A percentile compares a stretch with the other conserved stretches of the same genome.
phyloP scores from a whole-genome alignment of 2,329 filamentous ascomycete species.

The Pseudophaeomoniella oleicola region DNA sequence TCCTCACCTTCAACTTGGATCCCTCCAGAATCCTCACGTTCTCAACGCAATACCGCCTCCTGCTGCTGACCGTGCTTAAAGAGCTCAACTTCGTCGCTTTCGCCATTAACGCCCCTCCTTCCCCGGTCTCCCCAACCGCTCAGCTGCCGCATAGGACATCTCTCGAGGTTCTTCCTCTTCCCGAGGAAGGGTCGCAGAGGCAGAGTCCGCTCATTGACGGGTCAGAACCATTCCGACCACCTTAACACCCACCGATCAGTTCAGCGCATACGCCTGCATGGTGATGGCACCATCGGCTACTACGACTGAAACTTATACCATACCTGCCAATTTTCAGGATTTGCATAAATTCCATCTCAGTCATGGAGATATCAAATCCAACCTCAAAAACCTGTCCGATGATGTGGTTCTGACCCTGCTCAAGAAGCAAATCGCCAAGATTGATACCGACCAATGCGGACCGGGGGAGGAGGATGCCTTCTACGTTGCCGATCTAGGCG shows the following conservation, averaged over 20 bases:
- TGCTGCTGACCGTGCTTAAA: conserved; percentile 15
- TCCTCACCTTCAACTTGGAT: conserved; percentile 26
- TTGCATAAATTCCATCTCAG: not conserved
- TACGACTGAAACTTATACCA: conserved; percentile 33
- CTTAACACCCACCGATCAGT: conserved; percentile 49
- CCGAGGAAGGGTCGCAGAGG: conserved; percentile 99
- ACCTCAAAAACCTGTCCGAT: conserved; percentile 47
- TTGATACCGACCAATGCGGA: conserved; percentile 78
- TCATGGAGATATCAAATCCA: conserved; percentile 7
- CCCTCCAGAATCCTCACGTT: conserved; percentile 27
- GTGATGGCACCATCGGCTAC: conserved; percentile 60
- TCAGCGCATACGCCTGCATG: conserved; percentile 26
- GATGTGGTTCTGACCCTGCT: conserved; percentile 75
- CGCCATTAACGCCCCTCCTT: conserved; percentile 8
- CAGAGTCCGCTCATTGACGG: conserved; percentile 83
- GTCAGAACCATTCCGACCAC: conserved; percentile 88
- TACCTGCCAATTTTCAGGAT: conserved; percentile 15
- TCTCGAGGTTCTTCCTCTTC: conserved; percentile 97
- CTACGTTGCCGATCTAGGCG: conserved; percentile 93
- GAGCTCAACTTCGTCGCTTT: conserved; percentile 7
- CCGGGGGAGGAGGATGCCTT: conserved; percentile 94
- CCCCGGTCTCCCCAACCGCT: conserved; percentile 45
- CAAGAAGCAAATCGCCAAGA: conserved; percentile 65
- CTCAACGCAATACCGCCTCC: conserved; percentile 33
- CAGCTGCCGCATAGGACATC: conserved; percentile 99